Evolutionary conservation across 768 basidiomycete species (phyloP), one percentile per base, ranked within the genome.

Genomic region (Steccherinum ochraceum): DNA sequence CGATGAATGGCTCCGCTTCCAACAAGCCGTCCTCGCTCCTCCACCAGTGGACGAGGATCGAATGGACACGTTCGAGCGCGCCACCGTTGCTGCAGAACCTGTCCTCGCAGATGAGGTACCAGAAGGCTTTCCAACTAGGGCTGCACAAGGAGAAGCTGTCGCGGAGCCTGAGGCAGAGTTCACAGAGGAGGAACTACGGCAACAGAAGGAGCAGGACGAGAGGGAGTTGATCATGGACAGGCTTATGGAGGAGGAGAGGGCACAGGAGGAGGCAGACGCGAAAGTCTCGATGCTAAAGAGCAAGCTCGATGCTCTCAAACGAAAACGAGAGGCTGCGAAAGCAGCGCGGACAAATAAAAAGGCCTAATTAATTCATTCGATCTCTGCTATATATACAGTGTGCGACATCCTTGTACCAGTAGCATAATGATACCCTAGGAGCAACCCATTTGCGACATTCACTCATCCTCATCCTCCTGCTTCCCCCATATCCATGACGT

Each of bases 221-320:
- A 74, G 79, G 45, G 89, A 92, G 58, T 67, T 91, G 52, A 91
- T 92, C 41, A 87, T 92, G 84, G 89, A 91, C 66, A 76, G 90
- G 49, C 66, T 92, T 44, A 52, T 90, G 64, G 89, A 91, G 24
- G 90, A 93, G 68, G 89, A 93, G 64, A 76, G 82, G 50, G 84
- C 83, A 25, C 90, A 93, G 70, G 90, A 93, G 62, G 89, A 92
- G 62, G 90, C 89, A 4, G 90, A 93, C 62, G 81, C 81, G 70
- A 81, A 80, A 48, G 89, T 90, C 10, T 62, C 64, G 7, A 57
- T 75, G 40, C 74, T 92, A 69, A 90, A 84, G 67, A 78, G 68
- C 42, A 76, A 75, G 58, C 59, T 92, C 26, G 86, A 84, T 49
- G 74, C 78, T 10, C 64, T 91, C 50, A 72, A 72, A 62, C 66